Evolutionary conservation across 2,329 filamentous ascomycete genomes (phyloP), one percentile per base, ranked within the genome.

Genomic region (Colletotrichum tanaceti): DNA sequence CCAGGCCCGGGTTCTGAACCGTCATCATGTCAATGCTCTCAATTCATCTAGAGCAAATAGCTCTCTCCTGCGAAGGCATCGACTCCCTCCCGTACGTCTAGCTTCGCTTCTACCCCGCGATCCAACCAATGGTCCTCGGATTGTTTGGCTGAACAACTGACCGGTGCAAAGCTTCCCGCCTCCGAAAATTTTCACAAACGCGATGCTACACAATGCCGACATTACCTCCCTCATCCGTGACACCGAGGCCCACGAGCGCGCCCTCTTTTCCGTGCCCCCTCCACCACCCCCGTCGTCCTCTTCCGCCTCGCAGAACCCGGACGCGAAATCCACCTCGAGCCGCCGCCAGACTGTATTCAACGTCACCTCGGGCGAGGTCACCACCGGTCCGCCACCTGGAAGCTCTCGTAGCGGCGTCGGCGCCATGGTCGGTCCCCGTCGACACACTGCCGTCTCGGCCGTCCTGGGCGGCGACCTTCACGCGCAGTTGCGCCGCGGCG

Each of bases 151-250:
- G 24, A n/a, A 5, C 4, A 24, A 35, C 58, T 70, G 50, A 68
- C 63, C 71, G 63, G 70, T 57, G 71, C 61, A 57, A 72, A 97
- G 93, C 41, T 98, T 98, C 74, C 93, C 93, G 47, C 89, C 89
- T 2, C 93, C 95, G n/a, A 97, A 93, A 75, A 94, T 96, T 76
- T 99, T 98, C 82, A 96, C 94, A 73, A 98, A 97, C 78, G 94
- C 96, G 41, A 87, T 99, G 46, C 89, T 98, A 57, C 90, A 91
- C 65, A 90, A 90, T 73, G 91, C 94, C 79, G 96, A 99, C 79
- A 98, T 99, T 73, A 98, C 96, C 4, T 89, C 93, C 14, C 84
- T 99, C 55, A 98, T 99, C 75, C 92, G 96, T 70, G 96, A 99
- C 78, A 98, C 95, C 4, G 96, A 99, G 80, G 83, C 91, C 24